phyloP scores from a whole-genome alignment of 2,329 filamentous ascomycete genomes.

The Beauveria brongniartii region DNA sequence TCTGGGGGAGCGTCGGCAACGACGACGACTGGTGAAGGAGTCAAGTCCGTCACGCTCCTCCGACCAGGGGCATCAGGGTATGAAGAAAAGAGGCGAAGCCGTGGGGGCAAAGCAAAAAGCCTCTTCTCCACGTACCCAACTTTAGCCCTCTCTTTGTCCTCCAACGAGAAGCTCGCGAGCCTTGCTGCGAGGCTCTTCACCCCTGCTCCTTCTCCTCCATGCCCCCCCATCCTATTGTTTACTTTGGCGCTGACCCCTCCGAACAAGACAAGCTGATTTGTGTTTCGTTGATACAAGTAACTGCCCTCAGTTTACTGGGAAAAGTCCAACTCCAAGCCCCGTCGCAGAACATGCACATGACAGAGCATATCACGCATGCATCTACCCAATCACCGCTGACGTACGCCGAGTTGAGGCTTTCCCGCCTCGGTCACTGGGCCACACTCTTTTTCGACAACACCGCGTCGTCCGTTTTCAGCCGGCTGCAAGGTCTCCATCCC shows the following conservation, averaged over 20 bases:
- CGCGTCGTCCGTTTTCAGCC: constrained; percentile 5
- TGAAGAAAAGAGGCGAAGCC: constrained; percentile 3
- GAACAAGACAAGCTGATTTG: no score
- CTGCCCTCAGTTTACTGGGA: no score
- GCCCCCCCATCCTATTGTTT: constrained; percentile 6
- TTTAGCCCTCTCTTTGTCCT: not conserved
- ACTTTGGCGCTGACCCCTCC: constrained; percentile 12
- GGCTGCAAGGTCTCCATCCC: not conserved
- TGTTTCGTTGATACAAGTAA: no score
- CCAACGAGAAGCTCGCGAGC: constrained; percentile 8
- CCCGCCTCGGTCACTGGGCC: not conserved
- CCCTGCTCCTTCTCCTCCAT: not conserved
- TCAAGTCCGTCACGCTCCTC: not conserved
- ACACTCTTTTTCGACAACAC: not conserved
- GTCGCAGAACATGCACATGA: constrained; percentile 7
- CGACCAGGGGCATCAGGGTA: not conserved
- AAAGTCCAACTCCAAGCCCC: not conserved
- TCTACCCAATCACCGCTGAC: constrained; percentile 2
- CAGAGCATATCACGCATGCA: constrained; percentile 3
- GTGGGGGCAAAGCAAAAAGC: constrained; percentile 9
- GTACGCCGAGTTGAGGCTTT: not conserved
- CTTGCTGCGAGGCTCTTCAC: not conserved
- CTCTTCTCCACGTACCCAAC: constrained; percentile 9
- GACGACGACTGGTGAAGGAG: not conserved
- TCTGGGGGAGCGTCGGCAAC: not conserved